Conservation (phyloP, 2,329 filamentous ascomycete genomes). For the Xylariaceae sp. region DNA sequence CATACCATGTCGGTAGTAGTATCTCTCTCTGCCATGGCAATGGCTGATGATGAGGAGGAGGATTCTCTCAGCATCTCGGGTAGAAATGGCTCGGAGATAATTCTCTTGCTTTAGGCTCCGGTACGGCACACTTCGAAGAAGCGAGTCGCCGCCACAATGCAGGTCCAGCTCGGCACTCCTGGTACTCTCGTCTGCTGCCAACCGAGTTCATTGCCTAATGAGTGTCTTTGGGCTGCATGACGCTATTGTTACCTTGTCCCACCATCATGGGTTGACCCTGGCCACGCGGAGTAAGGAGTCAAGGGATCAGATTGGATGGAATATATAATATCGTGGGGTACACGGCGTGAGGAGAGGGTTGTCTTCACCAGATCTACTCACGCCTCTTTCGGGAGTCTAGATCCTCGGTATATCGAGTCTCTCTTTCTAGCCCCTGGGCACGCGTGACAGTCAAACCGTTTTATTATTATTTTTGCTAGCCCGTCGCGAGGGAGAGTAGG, state of each 20-base stretch:
- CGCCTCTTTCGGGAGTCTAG: background rate
- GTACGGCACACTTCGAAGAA: slow-evolving; percentile 10
- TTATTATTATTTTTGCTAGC: background rate
- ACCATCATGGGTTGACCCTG: slow-evolving; percentile 2
- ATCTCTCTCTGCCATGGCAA: too few species aligned
- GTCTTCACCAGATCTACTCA: background rate
- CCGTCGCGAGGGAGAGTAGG: background rate
- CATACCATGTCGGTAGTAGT: background rate
- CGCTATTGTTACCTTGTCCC: slow-evolving; percentile 6
- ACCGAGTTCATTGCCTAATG: background rate
- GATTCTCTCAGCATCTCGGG: background rate
- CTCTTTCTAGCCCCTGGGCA: background rate
- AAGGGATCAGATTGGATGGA: background rate
- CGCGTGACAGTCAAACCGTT: background rate
- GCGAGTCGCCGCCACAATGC: slow-evolving; percentile 19
- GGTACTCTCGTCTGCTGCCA: slow-evolving; percentile 10
- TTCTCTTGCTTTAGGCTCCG: slow-evolving; percentile 11
- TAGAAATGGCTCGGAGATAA: slow-evolving; percentile 5
- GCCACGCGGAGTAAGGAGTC: slow-evolving; percentile 5
- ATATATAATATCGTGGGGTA: background rate
- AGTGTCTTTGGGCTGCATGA: background rate
- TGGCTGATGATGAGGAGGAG: background rate
- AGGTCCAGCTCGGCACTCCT: slow-evolving; percentile 12
- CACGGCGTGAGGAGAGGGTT: background rate
- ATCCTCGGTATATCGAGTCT: background rate